phyloP scores from a whole-genome alignment of 306 rosid species.

The Begonia fuchsioides region DNA sequence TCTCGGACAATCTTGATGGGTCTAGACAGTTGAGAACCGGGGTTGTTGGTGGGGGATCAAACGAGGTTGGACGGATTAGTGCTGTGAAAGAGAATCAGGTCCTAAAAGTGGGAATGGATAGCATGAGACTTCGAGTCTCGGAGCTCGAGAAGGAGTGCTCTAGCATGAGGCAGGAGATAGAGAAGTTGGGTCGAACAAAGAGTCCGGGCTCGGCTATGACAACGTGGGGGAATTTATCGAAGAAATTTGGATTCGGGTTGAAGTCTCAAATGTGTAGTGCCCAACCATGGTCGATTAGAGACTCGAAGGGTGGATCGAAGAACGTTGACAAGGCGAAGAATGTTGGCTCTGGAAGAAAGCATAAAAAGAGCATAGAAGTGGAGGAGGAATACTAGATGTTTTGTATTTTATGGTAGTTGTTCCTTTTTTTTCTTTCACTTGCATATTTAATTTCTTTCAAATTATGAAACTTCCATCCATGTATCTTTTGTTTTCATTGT shows the following conservation, averaged over 20 bases:
- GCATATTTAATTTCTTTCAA: no score
- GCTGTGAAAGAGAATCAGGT: conserved; percentile 96
- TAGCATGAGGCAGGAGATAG: conserved; percentile 88
- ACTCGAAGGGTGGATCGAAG: conserved; percentile 34
- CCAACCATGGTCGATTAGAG: conserved; percentile 81
- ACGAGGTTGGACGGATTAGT: conserved; percentile 85
- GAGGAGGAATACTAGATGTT: no score
- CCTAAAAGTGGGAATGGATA: conserved; percentile 93
- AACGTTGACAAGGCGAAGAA: conserved; percentile 70
- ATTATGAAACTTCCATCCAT: no score
- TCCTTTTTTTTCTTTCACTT: no score
- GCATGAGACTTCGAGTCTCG: conserved; percentile 88
- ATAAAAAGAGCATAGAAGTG: conserved; percentile 25
- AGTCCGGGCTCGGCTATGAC: conserved; percentile 20
- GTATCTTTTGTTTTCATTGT: no score
- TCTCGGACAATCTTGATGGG: conserved; percentile 81
- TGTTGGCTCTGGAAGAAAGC: conserved; percentile 53
- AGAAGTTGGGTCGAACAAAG: conserved; percentile 56
- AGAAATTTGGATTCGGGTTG: conserved; percentile 73
- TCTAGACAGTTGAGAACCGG: conserved; percentile 87
- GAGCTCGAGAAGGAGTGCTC: conserved; percentile 98
- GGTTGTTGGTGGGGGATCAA: conserved; percentile 33
- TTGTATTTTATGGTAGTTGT: no score
- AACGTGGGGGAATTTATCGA: conserved; percentile 67
- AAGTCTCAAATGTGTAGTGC: conserved; percentile 99